These are phyloP conservation scores for Centella asiatica DNA, from an alignment of 129 eudicot species.

Conservation along the genomic window DNA sequence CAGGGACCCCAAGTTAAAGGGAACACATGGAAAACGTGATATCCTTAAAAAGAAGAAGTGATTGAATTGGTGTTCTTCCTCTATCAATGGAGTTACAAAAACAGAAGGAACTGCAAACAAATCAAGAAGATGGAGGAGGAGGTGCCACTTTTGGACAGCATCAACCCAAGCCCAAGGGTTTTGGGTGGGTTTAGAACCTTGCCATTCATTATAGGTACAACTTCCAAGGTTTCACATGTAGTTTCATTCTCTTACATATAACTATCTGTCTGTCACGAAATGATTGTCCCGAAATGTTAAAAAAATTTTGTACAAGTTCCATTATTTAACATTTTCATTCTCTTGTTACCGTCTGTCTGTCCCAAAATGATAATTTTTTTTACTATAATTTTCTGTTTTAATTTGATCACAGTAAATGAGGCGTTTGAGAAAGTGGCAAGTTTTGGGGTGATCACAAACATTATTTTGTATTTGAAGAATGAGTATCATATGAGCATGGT, in stretches of 20 bases:
- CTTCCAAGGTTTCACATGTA: no score
- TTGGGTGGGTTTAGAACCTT: constrained; percentile 30
- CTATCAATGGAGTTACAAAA: no score
- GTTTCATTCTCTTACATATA: no score
- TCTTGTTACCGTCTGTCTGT: neutral
- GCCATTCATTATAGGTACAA: constrained; percentile 35
- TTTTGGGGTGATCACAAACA: constrained; percentile 16
- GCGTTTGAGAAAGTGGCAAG: constrained; percentile 17
- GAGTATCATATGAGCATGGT: constrained; percentile 13
- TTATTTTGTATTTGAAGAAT: constrained; percentile 19
- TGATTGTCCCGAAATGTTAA: no score
- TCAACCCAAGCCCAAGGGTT: constrained; percentile 12
- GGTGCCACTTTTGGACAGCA: constrained; percentile 25
- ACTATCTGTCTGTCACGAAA: no score
- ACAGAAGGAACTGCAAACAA: no score
- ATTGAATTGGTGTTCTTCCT: no score
- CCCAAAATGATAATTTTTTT: neutral
- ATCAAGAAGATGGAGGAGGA: neutral
- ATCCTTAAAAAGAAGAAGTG: no score
- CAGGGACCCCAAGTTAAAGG: no score
- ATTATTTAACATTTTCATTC: no score
- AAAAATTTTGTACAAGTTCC: no score
- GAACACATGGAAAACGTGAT: no score
- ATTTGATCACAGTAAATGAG: constrained; percentile 18
- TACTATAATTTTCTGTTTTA: neutral